A percentile compares a stretch with the other conserved stretches of the same genome.
Conservation (phyloP, 176 grass and related monocot species). For the Eragrostis curvula region DNA sequence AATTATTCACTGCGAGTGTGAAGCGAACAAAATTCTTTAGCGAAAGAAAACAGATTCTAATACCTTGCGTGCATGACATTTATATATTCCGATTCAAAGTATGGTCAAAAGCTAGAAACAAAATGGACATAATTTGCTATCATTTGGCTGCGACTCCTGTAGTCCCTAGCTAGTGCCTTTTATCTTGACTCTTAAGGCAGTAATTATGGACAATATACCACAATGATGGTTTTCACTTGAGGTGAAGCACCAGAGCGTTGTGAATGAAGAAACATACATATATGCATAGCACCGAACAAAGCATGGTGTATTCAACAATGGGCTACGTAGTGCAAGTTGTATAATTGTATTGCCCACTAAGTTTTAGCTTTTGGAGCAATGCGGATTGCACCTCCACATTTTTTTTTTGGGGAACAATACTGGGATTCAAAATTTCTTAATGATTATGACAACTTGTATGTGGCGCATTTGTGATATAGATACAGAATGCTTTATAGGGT, state of each 20-base stretch:
- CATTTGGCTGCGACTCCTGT: constrained; percentile 10
- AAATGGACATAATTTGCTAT: background rate
- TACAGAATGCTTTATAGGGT: background rate
- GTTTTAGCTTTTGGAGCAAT: constrained; percentile 4
- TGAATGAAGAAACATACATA: constrained; percentile 8
- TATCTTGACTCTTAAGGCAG: constrained; percentile 38
- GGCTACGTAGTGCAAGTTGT: constrained; percentile 22
- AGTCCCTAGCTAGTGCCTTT: constrained; percentile 30
- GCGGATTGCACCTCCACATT: background rate
- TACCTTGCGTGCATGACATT: background rate
- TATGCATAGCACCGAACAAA: constrained; percentile 26
- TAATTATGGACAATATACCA: constrained; percentile 26
- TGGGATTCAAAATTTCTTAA: background rate
- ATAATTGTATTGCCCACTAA: constrained; percentile 33
- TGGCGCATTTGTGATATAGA: background rate
- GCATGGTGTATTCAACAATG: background rate
- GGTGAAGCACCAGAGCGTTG: background rate
- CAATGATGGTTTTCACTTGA: constrained; percentile 40
- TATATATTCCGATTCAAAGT: background rate
- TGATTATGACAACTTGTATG: background rate
- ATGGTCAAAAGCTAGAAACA: constrained; percentile 21
- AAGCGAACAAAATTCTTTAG: background rate
- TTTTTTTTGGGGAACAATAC: background rate
- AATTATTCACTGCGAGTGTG: background rate
- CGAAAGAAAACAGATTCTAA: constrained; percentile 6